These are phyloP conservation scores for Allodekkera sacchari DNA, from an alignment of 805 yeast genomes.

Conservation along the genomic window DNA sequence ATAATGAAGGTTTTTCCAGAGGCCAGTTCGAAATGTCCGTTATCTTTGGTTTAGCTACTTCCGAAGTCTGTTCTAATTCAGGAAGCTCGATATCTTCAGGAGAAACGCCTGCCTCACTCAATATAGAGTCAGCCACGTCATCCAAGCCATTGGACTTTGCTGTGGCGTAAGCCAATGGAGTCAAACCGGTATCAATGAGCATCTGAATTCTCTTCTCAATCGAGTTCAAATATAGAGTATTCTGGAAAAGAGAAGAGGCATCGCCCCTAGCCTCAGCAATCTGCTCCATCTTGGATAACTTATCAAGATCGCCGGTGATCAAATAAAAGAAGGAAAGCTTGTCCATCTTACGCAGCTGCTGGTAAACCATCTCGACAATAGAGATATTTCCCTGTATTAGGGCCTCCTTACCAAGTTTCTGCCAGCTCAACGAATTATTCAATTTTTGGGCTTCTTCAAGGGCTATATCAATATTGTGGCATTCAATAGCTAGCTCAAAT, in stretches of 20 bases:
- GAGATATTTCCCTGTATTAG: slow-evolving; percentile 81
- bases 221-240: slow-evolving; percentile 69
- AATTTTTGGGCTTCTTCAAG: slow-evolving; percentile 76
- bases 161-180: slow-evolving; percentile 85
- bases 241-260: slow-evolving; percentile 69
- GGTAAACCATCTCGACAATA: slow-evolving; percentile 80
- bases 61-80: slow-evolving; percentile 28
- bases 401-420: slow-evolving; percentile 77
- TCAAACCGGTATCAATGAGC: slow-evolving; percentile 69
- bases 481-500: slow-evolving; percentile 91
- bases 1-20: slow-evolving; percentile 56
- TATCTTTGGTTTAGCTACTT: slow-evolving; percentile 40
- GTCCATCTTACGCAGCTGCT: slow-evolving; percentile 79
- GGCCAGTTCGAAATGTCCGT: slow-evolving; percentile 66
- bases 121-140: slow-evolving; percentile 63
- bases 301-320: slow-evolving; percentile 68
- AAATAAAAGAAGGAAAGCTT: slow-evolving; percentile 84
- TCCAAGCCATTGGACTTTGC: slow-evolving; percentile 82
- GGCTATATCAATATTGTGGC: slow-evolving; percentile 85
- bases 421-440: slow-evolving; percentile 63
- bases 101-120: slow-evolving; percentile 60
- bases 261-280: slow-evolving; percentile 89
- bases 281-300: slow-evolving; percentile 74
- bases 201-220: slow-evolving; percentile 67
- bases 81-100: slow-evolving; percentile 47